Percentiles rank a stretch among this genome's conserved stretches.
Evolutionary conservation across 1,139 yeast genomes (phyloP).

Genomic region (Blastobotrys ciferrii): DNA sequence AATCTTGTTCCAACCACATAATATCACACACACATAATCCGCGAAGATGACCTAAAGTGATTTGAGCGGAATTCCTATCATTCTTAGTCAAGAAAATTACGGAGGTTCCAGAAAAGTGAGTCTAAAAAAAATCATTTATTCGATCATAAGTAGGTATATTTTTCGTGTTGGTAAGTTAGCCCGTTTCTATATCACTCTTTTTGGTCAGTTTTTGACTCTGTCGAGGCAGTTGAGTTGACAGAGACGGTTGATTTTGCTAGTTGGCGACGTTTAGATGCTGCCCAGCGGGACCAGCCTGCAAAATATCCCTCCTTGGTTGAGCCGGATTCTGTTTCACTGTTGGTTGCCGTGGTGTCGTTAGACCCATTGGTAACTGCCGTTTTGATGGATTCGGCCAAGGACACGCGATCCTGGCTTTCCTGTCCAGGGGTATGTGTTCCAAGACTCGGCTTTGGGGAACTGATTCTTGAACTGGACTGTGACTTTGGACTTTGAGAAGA

Average conservation of each 20-base stretch:
- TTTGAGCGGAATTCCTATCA: too few relatives aligned
- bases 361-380: constrained; percentile 8
- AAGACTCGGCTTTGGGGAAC: constrained; percentile 1
- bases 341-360: constrained; percentile 5
- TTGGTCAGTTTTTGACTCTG: background rate
- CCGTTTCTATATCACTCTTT: background rate
- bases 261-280: constrained; percentile 26
- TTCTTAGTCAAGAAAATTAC: too few relatives aligned
- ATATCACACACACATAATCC: too few relatives aligned
- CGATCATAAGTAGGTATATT: background rate
- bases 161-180: background rate
- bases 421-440: constrained; percentile 8
- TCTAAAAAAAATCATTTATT: background rate
- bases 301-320: constrained; percentile 22
- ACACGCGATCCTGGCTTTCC: constrained; percentile 15
- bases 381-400: constrained; percentile 16
- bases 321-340: constrained; percentile 6
- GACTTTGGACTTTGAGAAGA: constrained; percentile 7
- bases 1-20: too few relatives aligned
- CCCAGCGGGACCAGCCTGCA: constrained; percentile 32
- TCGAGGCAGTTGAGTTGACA: background rate
- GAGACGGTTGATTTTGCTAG: constrained; percentile 12
- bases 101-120: too few relatives aligned
- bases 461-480: background rate
- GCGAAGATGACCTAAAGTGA: too few relatives aligned